Percentiles rank a stretch among this genome's conserved stretches.
Conservation (phyloP, 257 asterid genomes). For the Solanum medicagineum region DNA sequence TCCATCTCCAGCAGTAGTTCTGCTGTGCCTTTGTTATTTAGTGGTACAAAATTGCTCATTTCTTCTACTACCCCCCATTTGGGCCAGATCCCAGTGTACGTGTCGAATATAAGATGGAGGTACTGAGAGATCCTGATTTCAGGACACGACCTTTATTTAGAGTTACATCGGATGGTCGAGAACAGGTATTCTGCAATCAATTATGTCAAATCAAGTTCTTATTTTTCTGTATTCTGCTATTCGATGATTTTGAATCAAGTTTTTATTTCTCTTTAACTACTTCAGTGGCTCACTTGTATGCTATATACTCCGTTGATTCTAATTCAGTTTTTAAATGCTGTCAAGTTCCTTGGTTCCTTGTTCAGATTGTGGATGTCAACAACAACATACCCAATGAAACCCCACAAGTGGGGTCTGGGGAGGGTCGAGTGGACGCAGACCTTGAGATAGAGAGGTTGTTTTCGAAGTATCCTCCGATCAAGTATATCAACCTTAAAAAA, state of each 20-base stretch:
- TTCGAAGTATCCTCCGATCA: no score
- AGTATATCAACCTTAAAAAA: no score
- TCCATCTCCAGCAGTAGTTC: neutral
- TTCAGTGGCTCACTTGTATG: neutral
- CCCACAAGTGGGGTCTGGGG: no score
- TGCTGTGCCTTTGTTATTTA: neutral
- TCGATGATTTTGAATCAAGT: constrained; percentile 1
- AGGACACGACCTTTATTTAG: constrained; percentile 60
- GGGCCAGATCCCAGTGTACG: constrained; percentile 53
- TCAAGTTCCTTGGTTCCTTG: neutral
- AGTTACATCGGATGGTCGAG: constrained; percentile 70
- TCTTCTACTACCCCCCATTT: neutral
- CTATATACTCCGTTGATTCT: neutral
- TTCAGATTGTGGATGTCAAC: neutral
- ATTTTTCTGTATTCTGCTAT: constrained; percentile 1
- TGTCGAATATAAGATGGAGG: constrained; percentile 70
- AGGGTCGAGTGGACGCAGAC: no score
- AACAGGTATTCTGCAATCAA: constrained; percentile 47
- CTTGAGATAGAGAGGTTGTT: no score
- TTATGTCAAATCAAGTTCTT: neutral
- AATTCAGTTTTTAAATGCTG: neutral
- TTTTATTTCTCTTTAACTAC: neutral
- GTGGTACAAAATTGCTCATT: neutral
- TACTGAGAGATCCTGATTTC: constrained; percentile 55
- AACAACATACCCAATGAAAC: no score